Base-by-base conservation (phyloP, 2,329 filamentous ascomycete species). In the Epichloe coenophiala region DNA sequence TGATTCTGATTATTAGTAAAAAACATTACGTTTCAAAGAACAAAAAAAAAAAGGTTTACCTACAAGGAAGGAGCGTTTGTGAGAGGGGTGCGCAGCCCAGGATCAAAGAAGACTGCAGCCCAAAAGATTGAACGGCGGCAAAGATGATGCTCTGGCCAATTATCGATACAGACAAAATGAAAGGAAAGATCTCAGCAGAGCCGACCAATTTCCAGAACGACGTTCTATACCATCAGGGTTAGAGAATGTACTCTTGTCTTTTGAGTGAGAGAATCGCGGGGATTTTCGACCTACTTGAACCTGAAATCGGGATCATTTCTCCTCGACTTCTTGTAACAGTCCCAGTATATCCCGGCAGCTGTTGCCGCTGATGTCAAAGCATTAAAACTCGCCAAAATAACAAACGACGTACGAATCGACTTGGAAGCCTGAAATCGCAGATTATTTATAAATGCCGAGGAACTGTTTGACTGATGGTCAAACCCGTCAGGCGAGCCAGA, bases 331-430 rank as follows among this genome's bases (percentile, higher is more conserved):
- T 67, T 66, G 59, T 77, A 80, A 56, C 72, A 74, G 54, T 81
- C 75, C 61, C 74, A 75, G 40, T 80, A 61, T 48, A 83, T 81
- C 27, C 77, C 77, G 27, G 70, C 56, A 9, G 76, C 74, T 6
- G 78, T 79, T 17, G 71, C 70, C 51, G 78, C 72, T 4, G 78
- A 77, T 17, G 76, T 76, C 48, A 80, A 60, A 21, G 77, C 71
- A 61, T 83, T 84, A 66, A 83, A 81, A 50, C 70, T 65, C 37
- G 79, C 75, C 50, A 83, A 69, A 53, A 82, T 78, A 50, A 83
- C 75, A 42, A 77, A 78, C 27, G 78, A 81, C 17, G 75, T 80
- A 56, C 80, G 71, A 58, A 81, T 70, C 36, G 78, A 81, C 58
- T 74, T 79, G 54, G 73, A 72, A 15, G 73, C 69, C 33, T 71